Percentiles rank a stretch among this genome's conserved stretches.
Conservation (phyloP, 768 basidiomycete genomes). For the Hygrophorus pudorinus region DNA sequence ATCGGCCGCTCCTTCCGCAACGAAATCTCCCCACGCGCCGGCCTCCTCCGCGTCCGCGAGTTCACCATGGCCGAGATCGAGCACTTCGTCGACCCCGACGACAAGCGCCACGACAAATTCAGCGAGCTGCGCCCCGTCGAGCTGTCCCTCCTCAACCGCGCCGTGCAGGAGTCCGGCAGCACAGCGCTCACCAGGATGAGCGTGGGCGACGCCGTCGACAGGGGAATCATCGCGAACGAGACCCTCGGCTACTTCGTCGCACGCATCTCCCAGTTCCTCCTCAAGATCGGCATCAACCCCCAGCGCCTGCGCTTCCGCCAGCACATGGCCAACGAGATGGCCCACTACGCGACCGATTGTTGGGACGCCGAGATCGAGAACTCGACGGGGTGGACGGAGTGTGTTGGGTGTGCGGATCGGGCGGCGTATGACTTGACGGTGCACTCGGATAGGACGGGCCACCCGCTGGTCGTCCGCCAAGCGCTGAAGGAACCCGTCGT, state of each 20-base stretch:
- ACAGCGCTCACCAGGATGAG: slow-evolving; percentile 55
- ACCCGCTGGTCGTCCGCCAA: slow-evolving; percentile 78
- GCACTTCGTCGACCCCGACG: slow-evolving; percentile 92
- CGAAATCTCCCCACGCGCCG: slow-evolving; percentile 95
- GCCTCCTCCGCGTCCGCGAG: slow-evolving; percentile 92
- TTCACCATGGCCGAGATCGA: slow-evolving; percentile 99
- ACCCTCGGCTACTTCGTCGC: slow-evolving; percentile 97
- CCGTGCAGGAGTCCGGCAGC: slow-evolving; percentile 71
- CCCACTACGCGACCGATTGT: slow-evolving; percentile 98
- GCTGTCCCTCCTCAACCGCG: slow-evolving; percentile 70
- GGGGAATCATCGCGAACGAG: slow-evolving; percentile 88
- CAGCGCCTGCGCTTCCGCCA: slow-evolving; percentile 84
- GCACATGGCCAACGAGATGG: slow-evolving; percentile 99
- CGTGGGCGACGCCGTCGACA: slow-evolving; percentile 82
- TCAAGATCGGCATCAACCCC: slow-evolving; percentile 86
- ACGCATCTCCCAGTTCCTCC: slow-evolving; percentile 81
- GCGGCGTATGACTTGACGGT: slow-evolving; percentile 94
- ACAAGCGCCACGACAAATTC: slow-evolving; percentile 86
- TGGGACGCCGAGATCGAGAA: slow-evolving; percentile 99
- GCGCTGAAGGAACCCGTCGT: slow-evolving; percentile 79
- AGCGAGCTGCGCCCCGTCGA: slow-evolving; percentile 65
- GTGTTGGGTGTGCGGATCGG: slow-evolving; percentile 97
- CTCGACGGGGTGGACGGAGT: slow-evolving; percentile 91
- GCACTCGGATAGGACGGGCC: slow-evolving; percentile 76
- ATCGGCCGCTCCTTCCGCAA: slow-evolving; percentile 96